Evolutionary conservation across 768 basidiomycete species (phyloP), one percentile per base, ranked within the genome.

Genomic region (Agaricus blazei): DNA sequence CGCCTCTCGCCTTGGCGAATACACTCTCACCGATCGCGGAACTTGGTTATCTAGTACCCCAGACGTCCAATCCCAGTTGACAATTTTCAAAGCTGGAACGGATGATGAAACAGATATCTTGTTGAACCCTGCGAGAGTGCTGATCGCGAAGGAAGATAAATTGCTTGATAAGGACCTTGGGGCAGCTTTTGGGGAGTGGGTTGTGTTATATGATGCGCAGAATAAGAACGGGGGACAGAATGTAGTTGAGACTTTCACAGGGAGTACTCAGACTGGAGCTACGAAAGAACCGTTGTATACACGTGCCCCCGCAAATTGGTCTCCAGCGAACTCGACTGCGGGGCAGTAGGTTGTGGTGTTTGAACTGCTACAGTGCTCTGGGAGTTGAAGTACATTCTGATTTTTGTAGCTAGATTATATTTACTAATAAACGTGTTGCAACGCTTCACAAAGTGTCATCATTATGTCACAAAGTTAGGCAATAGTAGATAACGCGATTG

Each of bases 11-110:
- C 65, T 82, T 38, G 63, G 67, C 7, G 81, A 83, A 60, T 83
- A 83, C 57, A 83, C 81, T 0, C 62, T 83, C 26, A 80, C 75
- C 1, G 80, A 82, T 54, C 73, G 70, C 12, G 82, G 79, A 2
- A 75, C 73, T 1, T 79, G 75, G 76, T 63, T 82, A 4, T 76
- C 78, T 3, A 74, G 75, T 1, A 62, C 71, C 2, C 29, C 58
- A 8, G 48, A 60, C 0, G 70, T 78, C 23, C 72, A 65, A 0
- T 62, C 61, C 4, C 31, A 57, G 2, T 56, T 82, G 62, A 57
- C 48, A 9, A 65, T 77, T 24, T 82, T 71, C 63, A 73, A 74
- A 51, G 61, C 67, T 12, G 80, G 79, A 3, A 61, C 61, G 3
- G 77, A 80, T 31, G 62, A 68, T 2, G 61, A 70, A 27, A 62